These are phyloP conservation scores for Lactarius sp. DNA, from an alignment of 768 basidiomycete genomes.

Conservation along the genomic window DNA sequence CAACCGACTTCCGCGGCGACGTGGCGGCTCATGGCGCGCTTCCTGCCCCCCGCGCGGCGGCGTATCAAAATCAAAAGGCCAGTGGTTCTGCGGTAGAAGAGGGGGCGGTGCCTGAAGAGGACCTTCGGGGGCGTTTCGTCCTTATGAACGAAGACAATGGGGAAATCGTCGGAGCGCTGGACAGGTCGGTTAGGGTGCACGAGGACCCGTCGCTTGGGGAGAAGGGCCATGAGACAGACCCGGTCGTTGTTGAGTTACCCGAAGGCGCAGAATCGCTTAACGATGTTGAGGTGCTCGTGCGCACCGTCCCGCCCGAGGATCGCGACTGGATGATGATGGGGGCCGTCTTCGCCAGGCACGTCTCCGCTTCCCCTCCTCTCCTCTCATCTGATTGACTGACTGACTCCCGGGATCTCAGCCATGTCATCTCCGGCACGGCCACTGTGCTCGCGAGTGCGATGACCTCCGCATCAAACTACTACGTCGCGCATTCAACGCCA, in stretches of 20 bases:
- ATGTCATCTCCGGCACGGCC: conserved; percentile 24
- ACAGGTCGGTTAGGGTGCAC: conserved; percentile 13
- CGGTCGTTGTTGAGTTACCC: conserved; percentile 24
- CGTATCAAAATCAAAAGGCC: too few species aligned
- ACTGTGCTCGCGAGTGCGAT: conserved; percentile 24
- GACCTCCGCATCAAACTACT: conserved; percentile 22
- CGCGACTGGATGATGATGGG: conserved; percentile 24
- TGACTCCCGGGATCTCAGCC: conserved; percentile 1
- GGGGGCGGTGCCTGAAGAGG: conserved; percentile 3
- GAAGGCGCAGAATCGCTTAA: conserved; percentile 16
- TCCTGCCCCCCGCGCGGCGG: neutral
- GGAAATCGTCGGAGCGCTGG: conserved; percentile 24
- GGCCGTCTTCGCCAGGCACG: conserved; percentile 23
- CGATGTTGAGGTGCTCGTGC: conserved; percentile 22
- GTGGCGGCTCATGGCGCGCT: neutral
- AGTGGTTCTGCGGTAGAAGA: neutral
- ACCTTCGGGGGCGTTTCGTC: conserved; percentile 26
- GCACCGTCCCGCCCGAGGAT: conserved; percentile 23
- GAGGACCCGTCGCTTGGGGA: conserved; percentile 24
- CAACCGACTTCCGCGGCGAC: conserved; percentile 12
- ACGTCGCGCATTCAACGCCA: conserved; percentile 23
- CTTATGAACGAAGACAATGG: conserved; percentile 24
- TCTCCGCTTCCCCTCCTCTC: neutral
- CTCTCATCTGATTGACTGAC: neutral
- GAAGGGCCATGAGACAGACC: conserved; percentile 18